These are phyloP conservation scores for Escallonia rubra DNA, from an alignment of 129 eudicot genomes.

Conservation along the genomic window DNA sequence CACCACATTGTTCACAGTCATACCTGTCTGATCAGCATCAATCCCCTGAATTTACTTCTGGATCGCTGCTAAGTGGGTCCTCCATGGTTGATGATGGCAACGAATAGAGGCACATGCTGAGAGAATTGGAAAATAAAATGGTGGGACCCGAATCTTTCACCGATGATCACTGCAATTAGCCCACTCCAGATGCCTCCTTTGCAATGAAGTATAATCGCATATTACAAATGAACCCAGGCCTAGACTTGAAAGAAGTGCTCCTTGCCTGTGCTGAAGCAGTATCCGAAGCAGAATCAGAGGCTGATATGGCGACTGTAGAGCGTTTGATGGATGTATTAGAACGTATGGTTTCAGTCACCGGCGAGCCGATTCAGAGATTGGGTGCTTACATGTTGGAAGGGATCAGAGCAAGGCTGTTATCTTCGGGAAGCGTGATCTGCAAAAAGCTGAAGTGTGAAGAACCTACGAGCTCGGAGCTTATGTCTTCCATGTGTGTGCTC, in stretches of 20 bases:
- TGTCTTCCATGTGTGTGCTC: constrained; percentile 37
- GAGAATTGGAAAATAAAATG: constrained; percentile 1
- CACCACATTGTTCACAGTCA: constrained; percentile 16
- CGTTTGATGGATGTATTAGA: constrained; percentile 33
- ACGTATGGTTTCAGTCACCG: constrained; percentile 35
- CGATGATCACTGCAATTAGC: constrained; percentile 6
- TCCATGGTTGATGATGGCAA: constrained; percentile 16
- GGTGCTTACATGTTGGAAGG: constrained; percentile 67
- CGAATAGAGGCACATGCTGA: neutral
- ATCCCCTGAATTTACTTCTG: too few species aligned
- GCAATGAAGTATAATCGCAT: constrained; percentile 14
- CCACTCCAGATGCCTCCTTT: neutral
- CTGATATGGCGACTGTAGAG: constrained; percentile 18
- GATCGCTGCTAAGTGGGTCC: constrained; percentile 19
- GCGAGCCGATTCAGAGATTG: constrained; percentile 47
- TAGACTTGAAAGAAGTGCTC: constrained; percentile 42
- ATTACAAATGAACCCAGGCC: constrained; percentile 25
- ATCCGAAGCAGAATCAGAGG: constrained; percentile 29
- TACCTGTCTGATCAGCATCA: too few species aligned
- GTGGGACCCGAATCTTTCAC: constrained; percentile 14
- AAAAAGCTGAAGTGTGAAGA: constrained; percentile 47
- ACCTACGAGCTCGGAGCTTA: constrained; percentile 32
- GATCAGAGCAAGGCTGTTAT: constrained; percentile 35
- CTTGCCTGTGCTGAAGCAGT: constrained; percentile 44
- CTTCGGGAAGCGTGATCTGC: constrained; percentile 44